Percentiles rank a stretch among this genome's conserved stretches.
Evolutionary conservation across 768 basidiomycete species (phyloP).

Genomic region (Sporobolomyces phaffii): DNA sequence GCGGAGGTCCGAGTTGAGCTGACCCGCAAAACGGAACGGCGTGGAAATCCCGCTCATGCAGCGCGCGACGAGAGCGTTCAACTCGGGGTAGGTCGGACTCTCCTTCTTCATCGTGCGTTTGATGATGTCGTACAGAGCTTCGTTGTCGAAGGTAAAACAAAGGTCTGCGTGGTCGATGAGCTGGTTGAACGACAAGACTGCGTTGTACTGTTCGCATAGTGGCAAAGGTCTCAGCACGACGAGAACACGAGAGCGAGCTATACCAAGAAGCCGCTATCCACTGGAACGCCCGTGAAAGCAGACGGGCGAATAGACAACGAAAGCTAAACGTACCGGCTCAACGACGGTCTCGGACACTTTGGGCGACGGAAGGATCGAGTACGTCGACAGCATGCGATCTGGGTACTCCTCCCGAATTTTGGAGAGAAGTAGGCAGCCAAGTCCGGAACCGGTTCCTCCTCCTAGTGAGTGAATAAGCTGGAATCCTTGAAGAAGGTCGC

Average conservation of each 20-base stretch:
- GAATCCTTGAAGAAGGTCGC: slow-evolving; percentile 81
- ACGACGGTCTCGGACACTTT: slow-evolving; percentile 58
- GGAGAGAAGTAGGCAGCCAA: slow-evolving; percentile 71
- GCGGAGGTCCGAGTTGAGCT: slow-evolving; percentile 77
- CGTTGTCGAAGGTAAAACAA: slow-evolving; percentile 62
- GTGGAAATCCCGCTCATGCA: slow-evolving; percentile 95
- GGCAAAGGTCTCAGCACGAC: neutral
- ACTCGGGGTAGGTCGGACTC: slow-evolving; percentile 45
- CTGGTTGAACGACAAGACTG: slow-evolving; percentile 76
- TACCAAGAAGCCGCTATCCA: no score
- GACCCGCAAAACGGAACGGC: slow-evolving; percentile 81
- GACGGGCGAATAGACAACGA: no score
- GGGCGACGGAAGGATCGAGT: slow-evolving; percentile 56
- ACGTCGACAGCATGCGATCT: slow-evolving; percentile 53
- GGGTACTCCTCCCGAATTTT: slow-evolving; percentile 66
- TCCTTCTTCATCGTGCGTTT: slow-evolving; percentile 44
- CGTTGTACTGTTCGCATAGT: slow-evolving; percentile 55
- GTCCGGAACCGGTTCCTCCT: slow-evolving; percentile 81
- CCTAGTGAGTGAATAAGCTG: slow-evolving; percentile 84
- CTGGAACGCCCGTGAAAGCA: no score
- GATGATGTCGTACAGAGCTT: slow-evolving; percentile 48
- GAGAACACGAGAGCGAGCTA: no score
- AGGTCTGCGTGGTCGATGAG: slow-evolving; percentile 82
- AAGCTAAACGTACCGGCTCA: no score
- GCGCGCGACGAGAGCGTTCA: slow-evolving; percentile 65